Evolutionary conservation across 305 asterid species (phyloP), one percentile per base, ranked within the genome.

Genomic region (Fraxinus latifolia): DNA sequence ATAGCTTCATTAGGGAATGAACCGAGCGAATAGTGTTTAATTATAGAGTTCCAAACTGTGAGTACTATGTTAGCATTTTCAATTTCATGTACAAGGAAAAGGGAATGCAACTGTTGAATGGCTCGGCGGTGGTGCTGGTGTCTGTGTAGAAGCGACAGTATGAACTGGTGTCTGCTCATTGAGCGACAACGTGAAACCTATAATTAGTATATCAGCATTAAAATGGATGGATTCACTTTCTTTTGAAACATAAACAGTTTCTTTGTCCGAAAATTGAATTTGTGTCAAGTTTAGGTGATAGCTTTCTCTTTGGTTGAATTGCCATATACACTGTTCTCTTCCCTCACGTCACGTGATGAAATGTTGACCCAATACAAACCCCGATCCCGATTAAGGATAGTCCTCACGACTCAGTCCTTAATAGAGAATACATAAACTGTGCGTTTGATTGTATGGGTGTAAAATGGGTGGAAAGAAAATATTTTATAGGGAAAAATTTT

Each of bases 51-150:
- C 95, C 97, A 93, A 5, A 90, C 85, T 7, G 86, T 85, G 34
- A 90, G 84, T 7, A 58, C 1, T 58, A 77, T 74, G 70, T 65
- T 50, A 17, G 25, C 23, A 25, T 70, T 79, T 14, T 72, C 79
- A 2, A 42, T 44, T 80, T 79, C 75, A 2, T 84, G 31, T 25
- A 75, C 84, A 70, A 90, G 82, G 29, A 95, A 85, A 42, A 87
- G 97, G 65, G 90, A 77, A 80, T 95, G 99, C 78, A 95, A 82
- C 86, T 93, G 98, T 81, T 90, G 96, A 83, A 93, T 84, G 53
- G 91, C 82, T 76, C 82, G 87, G 58, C 90, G 89, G 79, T 81
- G 77, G 71, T 83, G 82, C 23, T 83, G 86, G 87, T 90, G 83
- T 23, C 83, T 86, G 81, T 82, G 92, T 79, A 90, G 82, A 3